A percentile compares a stretch with the other conserved stretches of the same genome.
These are phyloP conservation scores for Suillus spraguei DNA, from an alignment of 768 basidiomycete genomes.

Conservation along the genomic window DNA sequence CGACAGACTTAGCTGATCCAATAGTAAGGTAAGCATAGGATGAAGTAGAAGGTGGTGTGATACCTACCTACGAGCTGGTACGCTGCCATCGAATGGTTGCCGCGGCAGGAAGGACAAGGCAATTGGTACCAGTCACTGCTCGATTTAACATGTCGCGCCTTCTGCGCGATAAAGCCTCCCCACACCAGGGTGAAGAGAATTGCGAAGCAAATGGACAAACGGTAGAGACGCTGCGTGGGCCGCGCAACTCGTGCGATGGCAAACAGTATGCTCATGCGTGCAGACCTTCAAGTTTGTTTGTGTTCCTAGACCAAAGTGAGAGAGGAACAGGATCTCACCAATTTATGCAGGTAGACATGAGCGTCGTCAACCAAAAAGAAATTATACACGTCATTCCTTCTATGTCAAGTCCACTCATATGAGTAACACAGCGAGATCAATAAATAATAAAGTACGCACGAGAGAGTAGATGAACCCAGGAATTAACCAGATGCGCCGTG, in stretches of 20 bases:
- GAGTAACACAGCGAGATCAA: background rate
- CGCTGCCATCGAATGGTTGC: constrained; percentile 3
- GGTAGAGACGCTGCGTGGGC: constrained; percentile 14
- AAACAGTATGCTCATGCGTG: constrained; percentile 29
- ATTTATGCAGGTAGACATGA: constrained; percentile 1
- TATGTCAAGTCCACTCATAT: background rate
- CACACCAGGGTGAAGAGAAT: constrained; percentile 10
- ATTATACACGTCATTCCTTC: background rate
- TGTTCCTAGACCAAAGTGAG: background rate
- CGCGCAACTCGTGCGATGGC: constrained; percentile 30
- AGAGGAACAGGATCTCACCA: constrained; percentile 3
- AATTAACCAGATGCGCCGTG: constrained; percentile 14
- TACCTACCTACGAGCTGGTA: constrained; percentile 13
- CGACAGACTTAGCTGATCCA: constrained; percentile 7
- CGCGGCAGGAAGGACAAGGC: constrained; percentile 5
- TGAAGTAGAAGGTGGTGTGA: background rate
- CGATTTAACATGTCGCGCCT: constrained; percentile 3
- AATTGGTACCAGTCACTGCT: constrained; percentile 15
- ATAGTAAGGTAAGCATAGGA: background rate
- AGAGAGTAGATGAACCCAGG: constrained; percentile 16
- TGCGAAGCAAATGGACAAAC: constrained; percentile 6
- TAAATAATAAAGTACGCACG: constrained; percentile 14
- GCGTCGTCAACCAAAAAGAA: background rate
- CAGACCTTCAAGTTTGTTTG: constrained; percentile 19
- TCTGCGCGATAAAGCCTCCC: background rate